Evolutionary conservation across 352 stramenopile species (phyloP), one percentile per base, ranked within the genome.

Genomic region (Blastocystis sp.): DNA sequence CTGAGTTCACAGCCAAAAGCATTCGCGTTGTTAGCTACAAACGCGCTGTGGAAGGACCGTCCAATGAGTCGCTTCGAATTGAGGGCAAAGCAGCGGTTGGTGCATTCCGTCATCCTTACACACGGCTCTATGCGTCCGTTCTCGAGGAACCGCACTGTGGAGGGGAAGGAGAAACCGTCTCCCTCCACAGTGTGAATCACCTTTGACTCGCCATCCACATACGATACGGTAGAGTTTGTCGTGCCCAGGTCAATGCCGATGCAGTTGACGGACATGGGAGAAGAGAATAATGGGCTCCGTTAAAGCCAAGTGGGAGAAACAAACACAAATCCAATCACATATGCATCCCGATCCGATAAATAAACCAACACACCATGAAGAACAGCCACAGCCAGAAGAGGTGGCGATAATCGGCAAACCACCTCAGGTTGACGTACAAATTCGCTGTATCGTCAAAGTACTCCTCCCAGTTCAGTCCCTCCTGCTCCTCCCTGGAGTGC

Each of bases 11-110:
- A 54, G 1, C 74, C 74, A 84, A 45, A 84, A 10, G 17, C 28
- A 28, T 52, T 45, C n/a, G 14, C 7, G 19, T 21, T 14, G 9
- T 62, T 38, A 14, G 45, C 54, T n/a, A 57, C 17, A 52, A n/a
- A 68, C 3, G 14, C 7, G 28, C 48, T 28, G 74, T 74, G 64
- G 21, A 69, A 84, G 43, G 57, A 68, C 57, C 60, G 43, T 19
- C 74, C 74, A 24, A 84, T 84, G 3, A 84, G 57, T 10, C 74
- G 74, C 43, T 84, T 84, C 28, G 74, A 59, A 84, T 63, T 68
- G 1, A 84, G 19, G 1, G 74, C 74, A 52, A 69, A 24, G n/a
- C 57, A 52, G 21, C 38, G 38, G 24, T n/a, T 38, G 19, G 24
- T 34, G 9, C 28, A 9, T 9, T 60, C 38, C 21, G 10, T 19